A percentile compares a stretch with the other conserved stretches of the same genome.
These are phyloP conservation scores for Populus tomentosa DNA, from an alignment of 441 rosid genomes.

Conservation along the genomic window DNA sequence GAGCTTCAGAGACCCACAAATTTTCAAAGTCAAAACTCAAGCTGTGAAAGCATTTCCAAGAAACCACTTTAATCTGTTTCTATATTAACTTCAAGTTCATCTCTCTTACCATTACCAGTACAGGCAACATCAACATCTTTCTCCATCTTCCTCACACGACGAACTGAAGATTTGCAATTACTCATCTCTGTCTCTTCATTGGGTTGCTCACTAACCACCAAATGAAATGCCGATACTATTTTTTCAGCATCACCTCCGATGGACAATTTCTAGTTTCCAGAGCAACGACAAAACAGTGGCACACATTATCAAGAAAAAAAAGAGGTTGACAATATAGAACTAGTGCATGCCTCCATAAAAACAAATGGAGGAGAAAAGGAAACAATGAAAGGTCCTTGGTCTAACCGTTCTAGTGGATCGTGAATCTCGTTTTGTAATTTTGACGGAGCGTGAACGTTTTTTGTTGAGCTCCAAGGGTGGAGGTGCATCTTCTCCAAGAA, in stretches of 20 bases:
- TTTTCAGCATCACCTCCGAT: constrained; percentile 82
- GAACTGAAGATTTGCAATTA: constrained; percentile 69
- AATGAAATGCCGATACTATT: constrained; percentile 82
- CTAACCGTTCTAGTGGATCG: constrained; percentile 77
- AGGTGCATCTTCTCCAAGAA: constrained; percentile 73
- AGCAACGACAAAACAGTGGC: constrained; percentile 10
- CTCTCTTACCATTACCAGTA: constrained; percentile 38
- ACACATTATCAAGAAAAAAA: not conserved
- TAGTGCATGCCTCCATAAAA: not conserved
- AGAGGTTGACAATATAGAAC: not conserved
- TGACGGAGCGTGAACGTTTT: constrained; percentile 75
- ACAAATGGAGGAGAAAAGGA: not conserved
- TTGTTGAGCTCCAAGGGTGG: constrained; percentile 69
- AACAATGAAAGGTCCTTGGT: constrained; percentile 1
- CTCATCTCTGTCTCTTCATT: constrained; percentile 82
- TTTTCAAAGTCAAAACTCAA: constrained; percentile 6
- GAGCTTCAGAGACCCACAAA: constrained; percentile 1
- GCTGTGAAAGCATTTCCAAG: constrained; percentile 5
- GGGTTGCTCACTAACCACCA: constrained; percentile 59
- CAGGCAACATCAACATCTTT: constrained; percentile 67
- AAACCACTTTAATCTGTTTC: not conserved
- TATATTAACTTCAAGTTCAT: not conserved
- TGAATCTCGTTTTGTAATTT: constrained; percentile 74
- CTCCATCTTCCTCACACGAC: constrained; percentile 73
- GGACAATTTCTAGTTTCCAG: constrained; percentile 56